These are phyloP conservation scores for Magnolia officinalis DNA, from an alignment of 164 flowering plant genomes.

Conservation along the genomic window DNA sequence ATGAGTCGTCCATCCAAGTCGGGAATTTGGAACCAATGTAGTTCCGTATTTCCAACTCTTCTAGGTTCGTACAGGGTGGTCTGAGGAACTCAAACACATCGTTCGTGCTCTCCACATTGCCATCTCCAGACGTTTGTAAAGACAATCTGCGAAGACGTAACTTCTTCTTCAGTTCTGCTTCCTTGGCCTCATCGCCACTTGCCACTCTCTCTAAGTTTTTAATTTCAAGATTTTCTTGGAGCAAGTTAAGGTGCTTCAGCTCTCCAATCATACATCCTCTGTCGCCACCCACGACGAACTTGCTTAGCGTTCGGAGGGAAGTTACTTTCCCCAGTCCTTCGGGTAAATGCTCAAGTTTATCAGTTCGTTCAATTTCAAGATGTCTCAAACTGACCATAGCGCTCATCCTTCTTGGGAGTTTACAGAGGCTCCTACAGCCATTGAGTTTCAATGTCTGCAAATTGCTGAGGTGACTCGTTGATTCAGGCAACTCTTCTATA, in stretches of 20 bases:
- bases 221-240: neutral
- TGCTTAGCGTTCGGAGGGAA: slow-evolving; percentile 2
- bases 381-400: slow-evolving; percentile 1
- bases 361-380: slow-evolving; percentile 1
- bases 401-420: neutral
- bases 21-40: neutral
- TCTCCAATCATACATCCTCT: slow-evolving; percentile 4
- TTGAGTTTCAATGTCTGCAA: slow-evolving; percentile 9
- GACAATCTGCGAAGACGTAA: neutral
- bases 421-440: neutral
- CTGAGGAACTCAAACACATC: neutral
- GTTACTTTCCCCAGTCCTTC: slow-evolving; percentile 3
- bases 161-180: slow-evolving; percentile 3
- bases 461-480: slow-evolving; percentile 17
- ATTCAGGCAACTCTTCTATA: slow-evolving; percentile 12
- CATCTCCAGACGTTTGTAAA: neutral
- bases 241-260: neutral
- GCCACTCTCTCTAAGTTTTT: neutral
- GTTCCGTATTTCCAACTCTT: neutral
- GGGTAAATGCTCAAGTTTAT: neutral
- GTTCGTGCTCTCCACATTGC: neutral
- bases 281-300: neutral
- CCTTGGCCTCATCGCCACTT: neutral
- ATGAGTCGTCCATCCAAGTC: slow-evolving; percentile 4
- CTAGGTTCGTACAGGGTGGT: neutral